Conservation (phyloP, 2,329 filamentous ascomycete genomes). For the Arthrobotrys sinensis region DNA sequence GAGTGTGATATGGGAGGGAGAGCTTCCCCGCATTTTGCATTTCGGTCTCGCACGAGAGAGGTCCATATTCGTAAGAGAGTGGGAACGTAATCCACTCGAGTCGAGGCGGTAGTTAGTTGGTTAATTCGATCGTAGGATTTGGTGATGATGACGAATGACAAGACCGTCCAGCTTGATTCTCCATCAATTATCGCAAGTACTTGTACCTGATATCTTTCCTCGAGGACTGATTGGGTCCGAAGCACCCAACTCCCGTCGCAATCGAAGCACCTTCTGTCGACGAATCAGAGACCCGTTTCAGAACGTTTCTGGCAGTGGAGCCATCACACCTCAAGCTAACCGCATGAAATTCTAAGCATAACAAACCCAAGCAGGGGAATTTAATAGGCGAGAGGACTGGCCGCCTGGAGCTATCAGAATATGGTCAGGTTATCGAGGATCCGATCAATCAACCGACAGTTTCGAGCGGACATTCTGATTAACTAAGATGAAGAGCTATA, state of each 20-base stretch:
- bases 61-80: constrained; percentile 10
- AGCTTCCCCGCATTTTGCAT: constrained; percentile 48
- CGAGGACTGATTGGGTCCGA: constrained; percentile 41
- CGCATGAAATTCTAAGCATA: constrained; percentile 13
- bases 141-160: constrained; percentile 20
- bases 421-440: constrained; percentile 8
- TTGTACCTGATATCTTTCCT: constrained; percentile 13
- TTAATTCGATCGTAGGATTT: background rate
- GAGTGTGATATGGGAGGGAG: constrained; percentile 1
- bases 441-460: background rate
- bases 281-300: constrained; percentile 6
- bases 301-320: background rate
- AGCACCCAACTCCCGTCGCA: constrained; percentile 3
- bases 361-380: constrained; percentile 3
- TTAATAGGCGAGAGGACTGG: constrained; percentile 13
- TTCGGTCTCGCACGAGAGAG: constrained; percentile 21
- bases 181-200: background rate
- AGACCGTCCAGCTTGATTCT: constrained; percentile 7
- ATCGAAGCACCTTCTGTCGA: constrained; percentile 12
- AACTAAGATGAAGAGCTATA: constrained; percentile 4
- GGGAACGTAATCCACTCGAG: constrained; percentile 9
- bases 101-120: background rate
- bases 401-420: constrained; percentile 5
- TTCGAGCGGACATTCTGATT: background rate
- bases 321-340: background rate